Base-by-base conservation (phyloP, 1,139 yeast species). In the Magnusiomyces fungicola region DNA sequence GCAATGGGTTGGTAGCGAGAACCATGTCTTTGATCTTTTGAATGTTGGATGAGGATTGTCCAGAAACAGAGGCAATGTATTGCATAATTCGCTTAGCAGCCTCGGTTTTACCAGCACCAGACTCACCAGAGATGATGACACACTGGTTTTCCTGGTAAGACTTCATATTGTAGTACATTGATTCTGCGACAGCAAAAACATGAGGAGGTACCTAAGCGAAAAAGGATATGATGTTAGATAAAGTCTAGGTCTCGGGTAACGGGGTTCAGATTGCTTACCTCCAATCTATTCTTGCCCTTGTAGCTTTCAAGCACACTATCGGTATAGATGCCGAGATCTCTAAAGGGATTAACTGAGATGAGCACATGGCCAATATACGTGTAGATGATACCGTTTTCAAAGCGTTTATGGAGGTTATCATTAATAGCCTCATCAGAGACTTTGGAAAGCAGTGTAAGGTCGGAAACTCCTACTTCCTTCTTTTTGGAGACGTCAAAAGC, bases 41-140 rank as follows among this genome's bases (percentile, higher is more conserved):
- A 62, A 94, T 92, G 21, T 74, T 73, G 22, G 83, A 74, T 16
- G 81, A 73, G 2, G 75, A 68, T 25, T 74, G 67, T 21, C 81
- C 83, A 2, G 86, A 78, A 5, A 89, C 96, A 40, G 92, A 82
- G 43, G 98, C 96, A 60, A 94, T 86, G 65, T 94, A 94, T 67
- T 94, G 97, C 98, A 94, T 94, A 69, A 92, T 92, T 63, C 95
- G 83, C 70, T 92, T 92, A 38, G 98, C 98, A 19, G 98, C 97
- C 69, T 92, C 98, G 5, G 98, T 92, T 67, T 92, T 92, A 47
- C 99, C 99, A 2, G 99, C 98, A 54, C 99, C 99, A 1, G 97
- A 88, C 67, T 94, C 99, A 48, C 99, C 99, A 4, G 97, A 88
- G 58, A 94, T 94, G 61, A 94, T 94, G 39, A 94, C 98, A 76